phyloP scores from a whole-genome alignment of 2,329 filamentous ascomycete genomes.

The Neofusicoccum kwambonambiense region DNA sequence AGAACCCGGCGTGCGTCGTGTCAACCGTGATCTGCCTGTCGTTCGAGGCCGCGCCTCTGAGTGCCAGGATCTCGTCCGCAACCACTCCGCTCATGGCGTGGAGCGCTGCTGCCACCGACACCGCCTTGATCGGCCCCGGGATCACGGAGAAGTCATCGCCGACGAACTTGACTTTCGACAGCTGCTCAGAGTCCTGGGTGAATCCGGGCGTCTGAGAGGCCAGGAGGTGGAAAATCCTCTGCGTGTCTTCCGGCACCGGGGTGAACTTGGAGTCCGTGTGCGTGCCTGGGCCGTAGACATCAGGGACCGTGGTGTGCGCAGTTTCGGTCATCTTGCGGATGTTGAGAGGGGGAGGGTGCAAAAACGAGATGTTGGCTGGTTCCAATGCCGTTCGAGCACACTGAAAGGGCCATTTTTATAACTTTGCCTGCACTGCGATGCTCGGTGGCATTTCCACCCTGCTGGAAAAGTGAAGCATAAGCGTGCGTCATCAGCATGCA shows the following conservation, averaged over 20 bases:
- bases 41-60: conserved; percentile 24
- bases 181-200: conserved; percentile 33
- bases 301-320: conserved; percentile 5
- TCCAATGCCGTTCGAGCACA: neutral
- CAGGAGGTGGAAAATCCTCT: conserved; percentile 40
- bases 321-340: neutral
- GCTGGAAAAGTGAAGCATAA: neutral
- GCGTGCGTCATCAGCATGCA: neutral
- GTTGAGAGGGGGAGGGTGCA: neutral
- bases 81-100: conserved; percentile 47
- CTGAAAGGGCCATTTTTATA: neutral
- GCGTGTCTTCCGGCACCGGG: conserved; percentile 39
- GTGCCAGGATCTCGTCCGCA: conserved; percentile 40
- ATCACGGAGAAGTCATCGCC: conserved; percentile 42
- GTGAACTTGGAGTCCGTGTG: conserved; percentile 39
- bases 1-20: conserved; percentile 49
- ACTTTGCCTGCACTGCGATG: no score
- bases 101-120: conserved; percentile 42
- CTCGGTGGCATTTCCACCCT: neutral
- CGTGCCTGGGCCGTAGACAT: conserved; percentile 43
- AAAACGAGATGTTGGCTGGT: neutral
- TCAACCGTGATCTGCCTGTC: conserved; percentile 41
- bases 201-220: conserved; percentile 42
- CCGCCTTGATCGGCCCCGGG: conserved; percentile 46
- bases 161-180: conserved; percentile 39